These are phyloP conservation scores for Salvia sclarea DNA, from an alignment of 305 asterid species.

Conservation along the genomic window DNA sequence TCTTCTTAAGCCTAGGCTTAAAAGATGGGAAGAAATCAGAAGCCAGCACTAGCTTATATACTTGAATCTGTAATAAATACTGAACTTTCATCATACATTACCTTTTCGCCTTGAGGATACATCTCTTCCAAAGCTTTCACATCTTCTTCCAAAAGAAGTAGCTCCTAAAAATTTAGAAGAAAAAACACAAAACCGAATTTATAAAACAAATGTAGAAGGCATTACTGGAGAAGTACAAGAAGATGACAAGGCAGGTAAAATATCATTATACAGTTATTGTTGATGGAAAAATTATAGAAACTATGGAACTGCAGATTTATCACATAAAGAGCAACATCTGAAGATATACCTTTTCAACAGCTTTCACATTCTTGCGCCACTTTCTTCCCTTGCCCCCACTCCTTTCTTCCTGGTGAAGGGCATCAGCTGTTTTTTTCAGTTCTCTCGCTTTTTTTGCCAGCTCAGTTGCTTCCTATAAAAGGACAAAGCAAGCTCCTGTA, in stretches of 20 bases:
- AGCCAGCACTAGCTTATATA: conserved; percentile 9
- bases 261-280: neutral
- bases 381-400: conserved; percentile 93
- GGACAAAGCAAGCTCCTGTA: conserved; percentile 29
- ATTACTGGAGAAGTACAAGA: neutral
- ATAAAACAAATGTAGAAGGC: neutral
- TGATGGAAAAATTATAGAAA: neutral
- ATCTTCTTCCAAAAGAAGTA: conserved; percentile 92
- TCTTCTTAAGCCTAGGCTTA: neutral
- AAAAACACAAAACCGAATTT: neutral
- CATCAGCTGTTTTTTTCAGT: conserved; percentile 87
- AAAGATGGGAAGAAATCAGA: conserved; percentile 4
- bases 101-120: conserved; percentile 99
- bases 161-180: conserved; percentile 51
- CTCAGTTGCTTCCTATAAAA: conserved; percentile 91
- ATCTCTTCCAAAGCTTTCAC: conserved; percentile 91
- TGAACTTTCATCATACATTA: conserved; percentile 37
- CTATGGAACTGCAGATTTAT: neutral
- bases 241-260: neutral
- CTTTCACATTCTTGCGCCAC: conserved; percentile 98
- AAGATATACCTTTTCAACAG: conserved; percentile 77
- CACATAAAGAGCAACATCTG: neutral
- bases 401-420: conserved; percentile 97
- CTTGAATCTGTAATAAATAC: conserved; percentile 14
- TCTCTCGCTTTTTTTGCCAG: conserved; percentile 93